Evolutionary conservation across 2,329 filamentous ascomycete genomes (phyloP), one percentile per base, ranked within the genome.

Genomic region (Colletotrichum sp.): DNA sequence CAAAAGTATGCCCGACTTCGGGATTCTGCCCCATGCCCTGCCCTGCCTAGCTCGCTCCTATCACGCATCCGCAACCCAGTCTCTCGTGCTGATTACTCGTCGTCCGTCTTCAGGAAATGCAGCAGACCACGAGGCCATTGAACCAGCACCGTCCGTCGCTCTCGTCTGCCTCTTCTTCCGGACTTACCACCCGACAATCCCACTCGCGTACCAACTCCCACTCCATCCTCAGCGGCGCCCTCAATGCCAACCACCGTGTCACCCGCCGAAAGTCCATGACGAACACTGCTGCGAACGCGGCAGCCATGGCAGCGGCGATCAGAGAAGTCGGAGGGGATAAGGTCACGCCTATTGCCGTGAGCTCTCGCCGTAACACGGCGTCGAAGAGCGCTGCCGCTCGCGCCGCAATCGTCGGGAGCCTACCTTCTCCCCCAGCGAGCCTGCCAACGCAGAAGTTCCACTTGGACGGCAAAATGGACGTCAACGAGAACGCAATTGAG

Each of bases 191-290:
- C 79, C 93, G 93, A 79, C 90, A 92, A 82, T 87, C 91, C 79
- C 92, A 94, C 86, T 91, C 92, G 78, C 93, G 96, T 82, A 93
- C 92, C 80, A 95, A 96, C 87, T 95, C 95, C 66, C 94, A 97
- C 85, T 96, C 95, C 75, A 89, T 96, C 80, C 94, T 96, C 72
- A 91, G 94, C 76, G 92, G 92, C 80, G 92, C 94, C 75, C 91
- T 96, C 82, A 96, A 96, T 87, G 88, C 93, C 80, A 93, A 92
- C 84, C 95, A 98, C 85, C 95, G 97, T 80, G 92, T 99, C 80
- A 96, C 95, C 80, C 95, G 96, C 82, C 93, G 97, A 81, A 99
- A 99, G 91, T 98, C 96, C 86, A 96, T 98, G 83, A 95, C 95
- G 77, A 94, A 92, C 78, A 91, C 93, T 63, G 90, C 90, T 64